A percentile compares a stretch with the other conserved stretches of the same genome.
These are phyloP conservation scores for Sideroxylon spinosum DNA, from an alignment of 179 eudicot genomes.

Conservation along the genomic window DNA sequence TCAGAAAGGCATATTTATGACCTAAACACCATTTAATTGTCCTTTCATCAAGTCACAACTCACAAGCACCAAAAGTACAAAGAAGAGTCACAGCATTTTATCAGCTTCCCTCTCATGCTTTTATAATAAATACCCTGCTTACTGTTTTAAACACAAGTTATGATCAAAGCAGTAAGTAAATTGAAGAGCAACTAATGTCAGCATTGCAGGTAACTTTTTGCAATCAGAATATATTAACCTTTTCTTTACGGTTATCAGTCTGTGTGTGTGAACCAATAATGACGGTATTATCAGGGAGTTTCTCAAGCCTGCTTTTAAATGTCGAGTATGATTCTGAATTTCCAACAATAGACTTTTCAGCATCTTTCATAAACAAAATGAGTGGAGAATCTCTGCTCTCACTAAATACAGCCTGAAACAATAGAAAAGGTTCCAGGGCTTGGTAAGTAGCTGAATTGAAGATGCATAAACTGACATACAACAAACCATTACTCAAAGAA, in stretches of 20 bases:
- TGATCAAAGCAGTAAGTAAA: conserved; percentile 12
- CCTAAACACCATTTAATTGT: not conserved
- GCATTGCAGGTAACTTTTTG: conserved; percentile 9
- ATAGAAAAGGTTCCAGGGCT: not conserved
- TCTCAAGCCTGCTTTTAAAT: conserved; percentile 69
- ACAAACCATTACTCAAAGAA: not conserved
- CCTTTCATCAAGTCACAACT: not conserved
- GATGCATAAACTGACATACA: not conserved
- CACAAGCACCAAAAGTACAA: not conserved
- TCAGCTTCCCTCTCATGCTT: no score
- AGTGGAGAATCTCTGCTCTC: conserved; percentile 81
- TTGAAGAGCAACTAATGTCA: conserved; percentile 7
- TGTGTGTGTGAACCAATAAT: conserved; percentile 89
- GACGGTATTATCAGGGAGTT: conserved; percentile 76
- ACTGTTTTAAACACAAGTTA: not conserved
- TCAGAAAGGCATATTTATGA: not conserved
- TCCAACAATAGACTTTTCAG: conserved; percentile 82
- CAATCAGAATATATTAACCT: conserved; percentile 43
- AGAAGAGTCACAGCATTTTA: not conserved
- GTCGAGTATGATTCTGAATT: conserved; percentile 66
- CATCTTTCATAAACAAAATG: conserved; percentile 85
- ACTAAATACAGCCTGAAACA: conserved; percentile 43
- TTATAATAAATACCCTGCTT: no score
- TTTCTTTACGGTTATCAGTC: conserved; percentile 80
- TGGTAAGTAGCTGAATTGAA: not conserved